Conservation (phyloP, 352 stramenopile species). For the Globisporangium splendens region DNA sequence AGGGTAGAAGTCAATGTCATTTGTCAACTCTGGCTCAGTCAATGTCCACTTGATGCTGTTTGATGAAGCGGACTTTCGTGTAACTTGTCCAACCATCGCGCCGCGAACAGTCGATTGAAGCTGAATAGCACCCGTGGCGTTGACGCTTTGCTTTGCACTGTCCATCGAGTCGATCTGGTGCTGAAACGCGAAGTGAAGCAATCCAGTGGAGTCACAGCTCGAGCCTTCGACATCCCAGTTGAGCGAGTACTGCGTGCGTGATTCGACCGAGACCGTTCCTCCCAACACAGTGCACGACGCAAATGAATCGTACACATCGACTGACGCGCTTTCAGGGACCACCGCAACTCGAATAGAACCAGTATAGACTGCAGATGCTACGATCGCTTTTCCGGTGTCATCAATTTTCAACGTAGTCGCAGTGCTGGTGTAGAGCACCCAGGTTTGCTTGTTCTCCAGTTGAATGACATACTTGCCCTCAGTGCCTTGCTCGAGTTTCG, state of each 20-base stretch:
- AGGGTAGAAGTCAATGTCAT: conserved; percentile 58
- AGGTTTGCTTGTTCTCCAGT: conserved; percentile 67
- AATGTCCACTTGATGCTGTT: conserved; percentile 41
- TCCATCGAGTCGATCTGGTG: conserved; percentile 56
- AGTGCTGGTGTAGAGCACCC: conserved; percentile 65
- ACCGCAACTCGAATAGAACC: conserved; percentile 60
- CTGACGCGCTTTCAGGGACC: conserved; percentile 29
- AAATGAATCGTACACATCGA: conserved; percentile 54
- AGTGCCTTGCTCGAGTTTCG: conserved; percentile 27
- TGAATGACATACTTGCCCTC: conserved; percentile 56
- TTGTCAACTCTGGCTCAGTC: conserved; percentile 39
- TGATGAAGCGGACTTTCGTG: conserved; percentile 1
- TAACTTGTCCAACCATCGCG: conserved; percentile 42
- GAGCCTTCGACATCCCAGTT: conserved; percentile 52
- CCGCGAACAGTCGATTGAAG: conserved; percentile 57
- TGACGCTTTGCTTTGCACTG: conserved; percentile 15
- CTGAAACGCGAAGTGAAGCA: conserved; percentile 65
- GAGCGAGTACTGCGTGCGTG: conserved; percentile 55
- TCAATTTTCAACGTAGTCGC: conserved; percentile 41
- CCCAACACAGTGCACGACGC: conserved; percentile 51
- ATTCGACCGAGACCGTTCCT: conserved; percentile 46
- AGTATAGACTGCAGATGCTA: conserved; percentile 33
- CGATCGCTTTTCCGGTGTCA: conserved; percentile 32
- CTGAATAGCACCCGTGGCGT: conserved; percentile 20
- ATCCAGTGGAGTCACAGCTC: conserved; percentile 33